Conservation (phyloP, 202 grass and related monocot species). For the Sporobolus alterniflorus region DNA sequence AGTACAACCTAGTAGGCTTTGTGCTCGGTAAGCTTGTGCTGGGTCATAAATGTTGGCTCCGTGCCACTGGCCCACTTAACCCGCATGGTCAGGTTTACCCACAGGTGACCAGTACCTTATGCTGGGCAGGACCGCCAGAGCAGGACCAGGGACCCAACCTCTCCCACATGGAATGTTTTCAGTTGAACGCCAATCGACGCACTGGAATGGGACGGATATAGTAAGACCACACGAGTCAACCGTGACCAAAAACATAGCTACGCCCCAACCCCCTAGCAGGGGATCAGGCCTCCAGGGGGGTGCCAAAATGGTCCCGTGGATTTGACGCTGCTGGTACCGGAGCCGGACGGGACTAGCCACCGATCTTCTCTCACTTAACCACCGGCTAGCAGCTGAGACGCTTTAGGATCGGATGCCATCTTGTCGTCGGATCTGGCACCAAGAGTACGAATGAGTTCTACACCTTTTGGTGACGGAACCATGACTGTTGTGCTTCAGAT, state of each 20-base stretch:
- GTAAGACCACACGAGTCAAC: neutral
- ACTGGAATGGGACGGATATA: too few relatives aligned
- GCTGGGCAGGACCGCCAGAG: neutral
- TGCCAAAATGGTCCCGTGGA: neutral
- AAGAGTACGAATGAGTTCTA: neutral
- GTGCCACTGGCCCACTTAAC: too few relatives aligned
- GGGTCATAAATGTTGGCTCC: too few relatives aligned
- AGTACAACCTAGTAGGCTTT: too few relatives aligned
- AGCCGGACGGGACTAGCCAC: neutral
- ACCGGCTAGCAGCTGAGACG: neutral
- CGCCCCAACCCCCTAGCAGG: neutral
- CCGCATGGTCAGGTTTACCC: too few relatives aligned
- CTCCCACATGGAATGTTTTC: conserved; percentile 20
- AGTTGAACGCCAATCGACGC: neutral
- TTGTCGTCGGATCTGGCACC: neutral
- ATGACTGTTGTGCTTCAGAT: neutral
- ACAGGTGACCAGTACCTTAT: too few relatives aligned
- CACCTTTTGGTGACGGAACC: neutral
- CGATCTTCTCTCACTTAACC: neutral
- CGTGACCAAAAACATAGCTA: neutral
- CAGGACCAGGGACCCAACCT: neutral
- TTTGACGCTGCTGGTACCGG: neutral
- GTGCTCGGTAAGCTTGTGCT: too few relatives aligned
- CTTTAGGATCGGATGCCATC: neutral
- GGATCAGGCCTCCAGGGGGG: neutral